Conservation (phyloP, 176 grass and related monocot species). For the Chloris gayana region DNA sequence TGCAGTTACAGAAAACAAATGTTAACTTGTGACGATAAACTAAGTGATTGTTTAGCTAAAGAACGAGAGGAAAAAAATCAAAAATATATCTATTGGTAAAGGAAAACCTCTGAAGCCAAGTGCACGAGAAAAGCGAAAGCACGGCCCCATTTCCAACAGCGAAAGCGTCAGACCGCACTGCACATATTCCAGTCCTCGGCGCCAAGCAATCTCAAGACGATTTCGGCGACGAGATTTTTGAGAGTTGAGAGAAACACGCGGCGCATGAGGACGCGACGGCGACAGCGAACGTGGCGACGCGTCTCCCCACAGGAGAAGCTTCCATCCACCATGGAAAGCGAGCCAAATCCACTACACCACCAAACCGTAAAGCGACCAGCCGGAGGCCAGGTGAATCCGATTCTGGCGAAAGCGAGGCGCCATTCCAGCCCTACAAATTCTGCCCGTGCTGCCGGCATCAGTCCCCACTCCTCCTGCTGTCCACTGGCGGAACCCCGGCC, state of each 20-base stretch:
- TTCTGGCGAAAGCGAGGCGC: constrained; percentile 52
- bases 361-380: constrained; percentile 37
- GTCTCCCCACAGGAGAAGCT: constrained; percentile 28
- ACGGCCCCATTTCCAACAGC: not conserved
- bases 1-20: constrained; percentile 1
- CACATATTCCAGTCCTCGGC: constrained; percentile 55
- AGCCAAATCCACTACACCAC: constrained; percentile 21
- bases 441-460: constrained; percentile 1
- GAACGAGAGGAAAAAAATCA: not conserved
- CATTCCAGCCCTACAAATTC: constrained; percentile 60
- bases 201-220: constrained; percentile 53
- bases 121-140: constrained; percentile 20
- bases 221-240: not conserved
- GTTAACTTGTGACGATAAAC: not conserved
- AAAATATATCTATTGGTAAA: not conserved
- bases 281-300: not conserved
- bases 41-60: not conserved
- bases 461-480: not conserved
- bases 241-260: constrained; percentile 1
- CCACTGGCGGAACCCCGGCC: not conserved
- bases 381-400: constrained; percentile 71
- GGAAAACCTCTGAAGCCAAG: constrained; percentile 9
- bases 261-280: not conserved
- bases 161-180: constrained; percentile 20
- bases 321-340: constrained; percentile 33